Percentiles rank a stretch among this genome's conserved stretches.
Evolutionary conservation across 306 rosid species (phyloP).

Genomic region (Boehmeria nivea): DNA sequence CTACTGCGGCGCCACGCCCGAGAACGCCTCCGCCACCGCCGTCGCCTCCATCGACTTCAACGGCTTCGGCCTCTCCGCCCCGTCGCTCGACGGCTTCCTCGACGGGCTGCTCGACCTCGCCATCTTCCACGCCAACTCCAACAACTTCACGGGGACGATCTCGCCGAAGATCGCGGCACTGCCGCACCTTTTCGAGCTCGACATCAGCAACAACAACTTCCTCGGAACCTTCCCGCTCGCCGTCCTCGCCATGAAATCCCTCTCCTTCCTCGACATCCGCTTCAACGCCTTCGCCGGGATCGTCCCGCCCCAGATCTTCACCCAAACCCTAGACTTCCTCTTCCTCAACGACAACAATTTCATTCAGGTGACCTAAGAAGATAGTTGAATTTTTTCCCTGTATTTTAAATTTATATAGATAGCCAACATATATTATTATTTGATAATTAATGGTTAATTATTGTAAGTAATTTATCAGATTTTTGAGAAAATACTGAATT

Average conservation of each 20-base stretch:
- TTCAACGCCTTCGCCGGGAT: slow-evolving; percentile 36
- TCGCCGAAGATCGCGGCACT: slow-evolving; percentile 29
- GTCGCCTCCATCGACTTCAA: slow-evolving; percentile 42
- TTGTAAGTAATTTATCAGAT: too few relatives aligned
- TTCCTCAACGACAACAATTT: slow-evolving; percentile 44
- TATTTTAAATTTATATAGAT: too few relatives aligned
- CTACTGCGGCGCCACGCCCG: slow-evolving; percentile 41
- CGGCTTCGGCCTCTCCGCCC: slow-evolving; percentile 42
- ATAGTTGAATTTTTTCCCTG: too few relatives aligned
- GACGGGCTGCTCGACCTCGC: slow-evolving; percentile 39
- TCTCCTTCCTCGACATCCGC: slow-evolving; percentile 36
- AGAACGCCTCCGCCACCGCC: slow-evolving; percentile 24
- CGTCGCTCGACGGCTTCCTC: slow-evolving; percentile 41
- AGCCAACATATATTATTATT: too few relatives aligned
- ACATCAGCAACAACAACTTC: slow-evolving; percentile 41
- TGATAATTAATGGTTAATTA: too few relatives aligned
- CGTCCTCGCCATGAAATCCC: slow-evolving; percentile 12
- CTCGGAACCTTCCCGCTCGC: slow-evolving; percentile 30
- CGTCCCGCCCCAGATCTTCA: slow-evolving; percentile 28
- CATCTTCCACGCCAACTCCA: slow-evolving; percentile 48
- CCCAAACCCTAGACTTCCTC: slow-evolving; percentile 22
- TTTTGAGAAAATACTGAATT: too few relatives aligned
- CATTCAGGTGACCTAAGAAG: not conserved
- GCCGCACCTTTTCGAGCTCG: slow-evolving; percentile 36
- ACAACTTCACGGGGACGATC: slow-evolving; percentile 39